Base-by-base conservation (phyloP, 768 basidiomycete genomes). In the Rhizopogon sp. region DNA sequence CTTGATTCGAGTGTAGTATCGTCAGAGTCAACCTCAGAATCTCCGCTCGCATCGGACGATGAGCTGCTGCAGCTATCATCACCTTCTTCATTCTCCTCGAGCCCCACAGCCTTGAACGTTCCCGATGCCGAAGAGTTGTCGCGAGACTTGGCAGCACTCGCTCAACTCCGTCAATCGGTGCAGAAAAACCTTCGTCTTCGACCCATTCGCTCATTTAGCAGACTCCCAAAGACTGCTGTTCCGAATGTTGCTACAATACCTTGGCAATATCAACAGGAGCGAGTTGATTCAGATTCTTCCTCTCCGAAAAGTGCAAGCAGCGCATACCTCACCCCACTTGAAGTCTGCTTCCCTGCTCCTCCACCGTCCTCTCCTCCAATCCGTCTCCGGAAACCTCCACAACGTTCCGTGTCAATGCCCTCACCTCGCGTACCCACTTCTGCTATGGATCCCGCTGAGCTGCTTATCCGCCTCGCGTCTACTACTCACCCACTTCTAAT, bases 151-250 rank as follows among this genome's bases (percentile, higher is more conserved):
- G 82, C 78, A 11, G 79, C 78, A 52, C 80, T 93, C 39, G 85
- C 88, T 55, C 72, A 79, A 60, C 77, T 93, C 7, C 80, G 90
- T 35, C 77, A 79, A 60, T 88, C 75, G 61, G 87, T 93, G 2
- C 82, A 85, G 70, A 78, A 83, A 69, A 93, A 93, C 61, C 79
- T 93, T 39, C 84, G 82, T 55, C 76, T 93, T 37, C 80, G 90
- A 20, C 90, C 91, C 29, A 86, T 93, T 54, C 80, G 82, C 49
- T 85, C 85, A 22, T 73, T 76, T 39, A 72, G 75, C 43, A 65
- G 74, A n/a, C 70, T 83, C 43, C 76, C 80, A 39, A 82, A 81
- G 63, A 66, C 77, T 40, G 56, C 70, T 44, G 56, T 69, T 40
- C 50, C 52, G 16, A 49, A 22, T 25, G 14, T 16, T 11, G 20